Evolutionary conservation across 2,329 filamentous ascomycete genomes (phyloP).

Genomic region (Beauveria brongniartii): DNA sequence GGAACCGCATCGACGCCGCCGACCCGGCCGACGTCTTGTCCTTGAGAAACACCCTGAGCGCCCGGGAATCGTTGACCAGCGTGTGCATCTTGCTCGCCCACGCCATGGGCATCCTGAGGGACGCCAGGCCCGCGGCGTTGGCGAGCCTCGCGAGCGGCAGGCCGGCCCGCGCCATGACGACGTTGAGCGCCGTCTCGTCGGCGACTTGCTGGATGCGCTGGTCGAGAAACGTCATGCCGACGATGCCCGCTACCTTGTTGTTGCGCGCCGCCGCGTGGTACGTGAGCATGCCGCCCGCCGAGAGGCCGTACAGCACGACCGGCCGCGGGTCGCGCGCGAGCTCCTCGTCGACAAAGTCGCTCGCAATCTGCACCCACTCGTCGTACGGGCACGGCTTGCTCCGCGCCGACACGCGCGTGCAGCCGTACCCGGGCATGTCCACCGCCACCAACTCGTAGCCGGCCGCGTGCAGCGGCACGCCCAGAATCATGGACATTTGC

Average conservation of each 20-base stretch:
- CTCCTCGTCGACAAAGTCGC: conserved; percentile 1
- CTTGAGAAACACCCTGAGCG: background rate
- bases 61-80: background rate
- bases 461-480: background rate
- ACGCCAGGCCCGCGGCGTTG: background rate
- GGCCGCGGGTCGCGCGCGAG: background rate
- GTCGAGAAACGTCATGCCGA: conserved; percentile 3
- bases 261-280: background rate
- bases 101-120: background rate
- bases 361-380: conserved; percentile 3
- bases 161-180: background rate
- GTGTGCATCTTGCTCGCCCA: background rate
- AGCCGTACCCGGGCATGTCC: conserved; percentile 2
- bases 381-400: background rate
- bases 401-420: background rate
- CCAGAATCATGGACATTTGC: conserved; percentile 1
- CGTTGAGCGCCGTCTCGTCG: background rate
- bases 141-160: background rate
- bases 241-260: background rate
- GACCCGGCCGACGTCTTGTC: background rate
- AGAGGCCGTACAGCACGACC: background rate
- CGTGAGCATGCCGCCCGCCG: background rate
- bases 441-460: background rate
- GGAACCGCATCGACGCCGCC: background rate
- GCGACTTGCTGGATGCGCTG: background rate